These are phyloP conservation scores for Aspergillus cavernicola DNA, from an alignment of 495 filamentous ascomycete species.

Conservation along the genomic window DNA sequence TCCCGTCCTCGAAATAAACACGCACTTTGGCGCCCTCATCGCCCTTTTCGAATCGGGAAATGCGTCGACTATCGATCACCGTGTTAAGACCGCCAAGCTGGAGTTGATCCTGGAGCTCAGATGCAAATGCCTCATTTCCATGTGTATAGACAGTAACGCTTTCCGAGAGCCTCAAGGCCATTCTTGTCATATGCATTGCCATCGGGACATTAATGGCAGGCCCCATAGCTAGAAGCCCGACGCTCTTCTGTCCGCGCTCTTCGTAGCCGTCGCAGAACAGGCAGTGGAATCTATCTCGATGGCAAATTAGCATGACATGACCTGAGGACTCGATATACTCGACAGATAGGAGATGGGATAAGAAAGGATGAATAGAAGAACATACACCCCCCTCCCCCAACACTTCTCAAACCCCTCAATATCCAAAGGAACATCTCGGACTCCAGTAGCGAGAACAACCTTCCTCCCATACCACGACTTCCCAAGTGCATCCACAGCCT, in stretches of 20 bases:
- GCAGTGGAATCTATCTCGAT: slow-evolving; percentile 44
- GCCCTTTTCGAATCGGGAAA: background rate
- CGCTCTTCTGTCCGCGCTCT: slow-evolving; percentile 26
- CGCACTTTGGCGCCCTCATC: background rate
- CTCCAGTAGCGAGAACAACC: slow-evolving; percentile 47
- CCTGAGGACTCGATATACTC: background rate
- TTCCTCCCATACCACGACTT: slow-evolving; percentile 39
- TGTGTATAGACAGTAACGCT: slow-evolving; percentile 2
- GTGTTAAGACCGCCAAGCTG: background rate
- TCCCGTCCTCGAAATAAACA: background rate
- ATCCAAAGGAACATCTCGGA: slow-evolving; percentile 32
- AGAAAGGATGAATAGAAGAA: too few relatives aligned
- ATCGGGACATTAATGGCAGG: rapidly evolving
- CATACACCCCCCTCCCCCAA: slow-evolving; percentile 29
- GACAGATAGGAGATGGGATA: too few relatives aligned
- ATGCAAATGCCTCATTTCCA: background rate
- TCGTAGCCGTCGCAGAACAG: slow-evolving; percentile 49
- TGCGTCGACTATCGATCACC: background rate
- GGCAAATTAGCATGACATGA: slow-evolving; percentile 4
- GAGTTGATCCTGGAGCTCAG: background rate
- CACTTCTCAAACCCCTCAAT: slow-evolving; percentile 32
- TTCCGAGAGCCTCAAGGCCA: background rate
- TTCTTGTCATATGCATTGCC: background rate
- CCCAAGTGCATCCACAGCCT: slow-evolving; percentile 21
- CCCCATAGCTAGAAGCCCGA: slow-evolving; percentile 23